Percentiles rank a stretch among this genome's conserved stretches.
These are phyloP conservation scores for thale cress (Arabidopsis thaliana) DNA, from an alignment of 345 rosid genomes.

Conservation along the genomic window DNA sequence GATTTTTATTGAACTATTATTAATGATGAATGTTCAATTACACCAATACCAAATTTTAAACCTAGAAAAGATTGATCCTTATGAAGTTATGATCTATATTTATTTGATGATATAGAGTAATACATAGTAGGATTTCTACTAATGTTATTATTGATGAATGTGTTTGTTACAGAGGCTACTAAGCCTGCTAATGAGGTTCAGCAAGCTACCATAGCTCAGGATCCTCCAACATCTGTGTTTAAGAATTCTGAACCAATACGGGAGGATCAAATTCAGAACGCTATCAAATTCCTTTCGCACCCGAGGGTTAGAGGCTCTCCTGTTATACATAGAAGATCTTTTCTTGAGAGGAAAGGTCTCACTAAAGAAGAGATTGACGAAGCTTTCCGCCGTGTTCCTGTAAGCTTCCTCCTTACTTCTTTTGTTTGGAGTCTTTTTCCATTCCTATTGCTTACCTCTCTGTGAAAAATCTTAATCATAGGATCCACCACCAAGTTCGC, in stretches of 20 bases:
- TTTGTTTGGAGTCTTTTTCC: neutral
- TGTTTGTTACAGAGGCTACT: slow-evolving; percentile 50
- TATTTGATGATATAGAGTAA: neutral
- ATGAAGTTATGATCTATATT: neutral
- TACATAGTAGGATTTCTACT: neutral
- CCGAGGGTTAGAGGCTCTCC: slow-evolving; percentile 95
- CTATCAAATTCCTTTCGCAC: slow-evolving; percentile 92
- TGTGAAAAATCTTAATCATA: slow-evolving; percentile 43
- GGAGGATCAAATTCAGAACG: slow-evolving; percentile 95
- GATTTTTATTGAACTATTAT: neutral
- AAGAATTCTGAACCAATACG: slow-evolving; percentile 88
- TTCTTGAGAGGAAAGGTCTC: slow-evolving; percentile 96
- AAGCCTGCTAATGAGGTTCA: slow-evolving; percentile 56
- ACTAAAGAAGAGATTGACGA: slow-evolving; percentile 97
- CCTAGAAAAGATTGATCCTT: neutral
- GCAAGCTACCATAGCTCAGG: slow-evolving; percentile 48
- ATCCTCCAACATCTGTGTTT: slow-evolving; percentile 66
- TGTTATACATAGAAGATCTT: slow-evolving; percentile 83
- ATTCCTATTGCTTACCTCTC: slow-evolving; percentile 8
- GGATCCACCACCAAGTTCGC: slow-evolving; percentile 87
- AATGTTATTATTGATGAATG: neutral
- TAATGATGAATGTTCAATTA: slow-evolving; percentile 5
- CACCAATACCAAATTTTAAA: neutral
- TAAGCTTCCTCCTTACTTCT: slow-evolving; percentile 42
- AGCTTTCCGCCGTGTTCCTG: slow-evolving; percentile 95